These are phyloP conservation scores for Cutaneotrichosporon dermatis DNA, from an alignment of 1,284 basidiomycete genomes.

Conservation along the genomic window DNA sequence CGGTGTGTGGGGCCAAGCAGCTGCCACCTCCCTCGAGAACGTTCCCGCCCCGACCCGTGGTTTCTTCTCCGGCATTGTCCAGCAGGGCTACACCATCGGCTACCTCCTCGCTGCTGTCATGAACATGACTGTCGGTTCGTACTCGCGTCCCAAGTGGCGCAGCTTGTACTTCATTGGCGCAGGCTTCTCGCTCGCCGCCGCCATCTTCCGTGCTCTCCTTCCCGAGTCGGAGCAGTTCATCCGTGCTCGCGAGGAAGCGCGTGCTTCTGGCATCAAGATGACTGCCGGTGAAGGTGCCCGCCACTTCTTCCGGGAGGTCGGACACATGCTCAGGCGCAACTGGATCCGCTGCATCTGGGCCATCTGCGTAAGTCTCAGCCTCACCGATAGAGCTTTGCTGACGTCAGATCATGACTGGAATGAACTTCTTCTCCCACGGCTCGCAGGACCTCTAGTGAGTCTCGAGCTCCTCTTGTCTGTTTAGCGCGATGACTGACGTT, in stretches of 20 bases:
- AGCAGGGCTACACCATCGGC: constrained; percentile 67
- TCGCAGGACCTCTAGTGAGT: constrained; percentile 55
- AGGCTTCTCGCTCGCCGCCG: constrained; percentile 70
- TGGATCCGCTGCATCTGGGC: constrained; percentile 82
- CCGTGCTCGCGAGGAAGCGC: constrained; percentile 45
- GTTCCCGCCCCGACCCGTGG: constrained; percentile 82
- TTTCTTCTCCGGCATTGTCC: constrained; percentile 74
- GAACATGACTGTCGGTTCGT: constrained; percentile 58
- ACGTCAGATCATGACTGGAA: constrained; percentile 38
- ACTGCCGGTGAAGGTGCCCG: constrained; percentile 55
- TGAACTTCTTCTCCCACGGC: constrained; percentile 90
- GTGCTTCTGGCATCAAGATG: constrained; percentile 42
- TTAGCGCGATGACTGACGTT: constrained; percentile 17
- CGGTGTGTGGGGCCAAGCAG: constrained; percentile 51
- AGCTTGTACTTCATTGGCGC: constrained; percentile 55
- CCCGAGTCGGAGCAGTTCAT: constrained; percentile 78
- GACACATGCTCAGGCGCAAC: constrained; percentile 72
- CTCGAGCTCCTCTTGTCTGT: neutral
- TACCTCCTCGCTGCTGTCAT: constrained; percentile 60
- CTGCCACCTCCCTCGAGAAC: constrained; percentile 66
- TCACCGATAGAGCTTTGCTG: neutral
- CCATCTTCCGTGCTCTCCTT: constrained; percentile 62
- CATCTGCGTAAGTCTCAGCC: constrained; percentile 41
- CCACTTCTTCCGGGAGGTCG: constrained; percentile 66
- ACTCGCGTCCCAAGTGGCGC: constrained; percentile 49